Base-by-base conservation (phyloP, 495 filamentous ascomycete genomes). In the Daldinia caldariorum region DNA sequence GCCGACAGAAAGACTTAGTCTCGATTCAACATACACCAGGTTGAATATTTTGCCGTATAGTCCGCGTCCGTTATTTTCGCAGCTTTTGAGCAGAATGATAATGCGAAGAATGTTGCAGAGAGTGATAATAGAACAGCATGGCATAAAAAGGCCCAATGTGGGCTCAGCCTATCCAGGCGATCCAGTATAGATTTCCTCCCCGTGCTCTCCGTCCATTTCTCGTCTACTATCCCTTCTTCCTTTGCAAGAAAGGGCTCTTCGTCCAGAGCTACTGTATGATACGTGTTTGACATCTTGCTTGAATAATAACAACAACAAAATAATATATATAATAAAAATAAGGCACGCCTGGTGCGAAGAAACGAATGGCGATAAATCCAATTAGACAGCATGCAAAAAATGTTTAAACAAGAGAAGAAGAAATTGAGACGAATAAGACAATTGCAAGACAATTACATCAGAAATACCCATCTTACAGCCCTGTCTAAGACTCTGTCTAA, bases 111-210 rank as follows among this genome's bases (percentile, higher is more conserved):
- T 3, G 78, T 78, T 37, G 78, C 58, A 4, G 82, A 84, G 12
- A 78, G 34, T 5, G 80, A 79, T 22, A 84, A 66, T 9, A 85
- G 73, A 35, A 81, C 61, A 50, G 78, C 79, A 56, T 84, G 83
- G 9, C 70, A 74, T 16, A 84, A 61, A 82, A 83, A 85, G 58
- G 78, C 65, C 81, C 82, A 83, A 64, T 75, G 73, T 43, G 71
- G 59, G 18, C 72, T 72, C 20, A 76, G 45, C 31, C 29, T 72
- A 41, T 38, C 60, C 22, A 67, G 13, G 29, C 29, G 18, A 22
- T 61, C 41, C 47, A 53, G 58, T 43, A 74, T 49, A 20, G 26
- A 61, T 43, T 62, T 53, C 12, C 34, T 62, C 3, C 38, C 61
- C 41, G 47, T 57, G 57, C 26, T 31, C 29, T 61, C 74, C 38